Conservation (phyloP, 179 eudicot species). For the Vitellaria paradoxa region DNA sequence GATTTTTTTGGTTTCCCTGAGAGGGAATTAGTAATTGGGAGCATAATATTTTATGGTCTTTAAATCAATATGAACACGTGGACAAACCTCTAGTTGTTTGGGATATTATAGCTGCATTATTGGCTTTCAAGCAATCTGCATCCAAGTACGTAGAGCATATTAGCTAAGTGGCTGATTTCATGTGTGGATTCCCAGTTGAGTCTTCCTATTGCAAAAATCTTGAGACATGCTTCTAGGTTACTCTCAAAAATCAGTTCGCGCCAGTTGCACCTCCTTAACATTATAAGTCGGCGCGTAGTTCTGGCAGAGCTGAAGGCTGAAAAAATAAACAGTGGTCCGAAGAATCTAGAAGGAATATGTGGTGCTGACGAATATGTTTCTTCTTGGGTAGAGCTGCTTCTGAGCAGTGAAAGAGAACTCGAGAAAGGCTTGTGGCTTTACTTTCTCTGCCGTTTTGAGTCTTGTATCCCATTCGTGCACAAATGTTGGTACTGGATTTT, state of each 20-base stretch:
- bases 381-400: slow-evolving; percentile 59
- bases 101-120: slow-evolving; percentile 73
- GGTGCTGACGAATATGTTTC: slow-evolving; percentile 37
- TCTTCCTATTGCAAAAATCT: slow-evolving; percentile 24
- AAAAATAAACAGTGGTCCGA: slow-evolving; percentile 22
- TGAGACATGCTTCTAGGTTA: slow-evolving; percentile 27
- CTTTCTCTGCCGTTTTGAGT: slow-evolving; percentile 38
- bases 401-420: slow-evolving; percentile 63
- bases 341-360: slow-evolving; percentile 21
- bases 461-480: slow-evolving; percentile 23
- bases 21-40: slow-evolving; percentile 62
- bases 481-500: slow-evolving; percentile 20
- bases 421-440: slow-evolving; percentile 71
- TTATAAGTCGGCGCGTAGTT: slow-evolving; percentile 57
- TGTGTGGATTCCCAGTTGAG: slow-evolving; percentile 27
- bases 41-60: slow-evolving; percentile 61
- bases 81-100: slow-evolving; percentile 65
- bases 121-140: slow-evolving; percentile 57
- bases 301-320: slow-evolving; percentile 33
- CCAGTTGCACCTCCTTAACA: slow-evolving; percentile 67
- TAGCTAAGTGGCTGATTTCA: slow-evolving; percentile 53
- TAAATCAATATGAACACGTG: slow-evolving; percentile 44
- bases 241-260: slow-evolving; percentile 54
- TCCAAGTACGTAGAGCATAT: slow-evolving; percentile 41
- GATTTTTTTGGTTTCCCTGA: slow-evolving; percentile 46